These are phyloP conservation scores for Orbilia quercus DNA, from an alignment of 2,329 filamentous ascomycete species.

Conservation along the genomic window DNA sequence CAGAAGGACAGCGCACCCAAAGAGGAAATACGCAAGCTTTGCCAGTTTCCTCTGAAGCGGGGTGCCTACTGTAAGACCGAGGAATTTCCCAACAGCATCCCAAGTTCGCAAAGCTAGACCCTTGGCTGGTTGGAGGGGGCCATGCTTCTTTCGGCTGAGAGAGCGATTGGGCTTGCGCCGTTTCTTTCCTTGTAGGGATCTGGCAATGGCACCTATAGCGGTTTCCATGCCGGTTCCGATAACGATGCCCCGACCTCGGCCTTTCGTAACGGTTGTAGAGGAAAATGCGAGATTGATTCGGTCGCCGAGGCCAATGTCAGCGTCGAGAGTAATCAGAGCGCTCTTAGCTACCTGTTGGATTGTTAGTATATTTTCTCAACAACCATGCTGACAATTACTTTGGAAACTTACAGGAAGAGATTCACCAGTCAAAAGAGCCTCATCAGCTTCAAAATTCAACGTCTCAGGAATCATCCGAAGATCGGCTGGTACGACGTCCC, in stretches of 20 bases:
- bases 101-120: slow-evolving; percentile 67
- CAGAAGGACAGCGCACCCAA: slow-evolving; percentile 71
- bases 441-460: slow-evolving; percentile 71
- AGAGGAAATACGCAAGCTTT: slow-evolving; percentile 73
- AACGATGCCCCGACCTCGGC: slow-evolving; percentile 70
- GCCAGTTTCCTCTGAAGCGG: slow-evolving; percentile 77
- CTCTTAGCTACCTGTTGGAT: slow-evolving; percentile 69
- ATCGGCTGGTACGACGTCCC: slow-evolving; percentile 67
- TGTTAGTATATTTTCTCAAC: slow-evolving; percentile 64
- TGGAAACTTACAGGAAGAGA: slow-evolving; percentile 68
- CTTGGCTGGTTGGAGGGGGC: slow-evolving; percentile 67
- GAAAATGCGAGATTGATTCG: slow-evolving; percentile 73
- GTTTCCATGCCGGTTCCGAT: slow-evolving; percentile 71
- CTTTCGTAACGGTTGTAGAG: slow-evolving; percentile 72
- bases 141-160: slow-evolving; percentile 69
- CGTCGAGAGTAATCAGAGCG: slow-evolving; percentile 66
- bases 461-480: slow-evolving; percentile 66
- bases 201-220: slow-evolving; percentile 75
- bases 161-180: slow-evolving; percentile 69
- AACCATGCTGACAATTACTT: neutral
- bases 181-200: slow-evolving; percentile 70
- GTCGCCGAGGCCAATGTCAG: slow-evolving; percentile 70
- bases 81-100: slow-evolving; percentile 72
- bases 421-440: slow-evolving; percentile 73
- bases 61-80: slow-evolving; percentile 75